Conservation (phyloP, 257 asterid genomes). For the Perilla frutescens region DNA sequence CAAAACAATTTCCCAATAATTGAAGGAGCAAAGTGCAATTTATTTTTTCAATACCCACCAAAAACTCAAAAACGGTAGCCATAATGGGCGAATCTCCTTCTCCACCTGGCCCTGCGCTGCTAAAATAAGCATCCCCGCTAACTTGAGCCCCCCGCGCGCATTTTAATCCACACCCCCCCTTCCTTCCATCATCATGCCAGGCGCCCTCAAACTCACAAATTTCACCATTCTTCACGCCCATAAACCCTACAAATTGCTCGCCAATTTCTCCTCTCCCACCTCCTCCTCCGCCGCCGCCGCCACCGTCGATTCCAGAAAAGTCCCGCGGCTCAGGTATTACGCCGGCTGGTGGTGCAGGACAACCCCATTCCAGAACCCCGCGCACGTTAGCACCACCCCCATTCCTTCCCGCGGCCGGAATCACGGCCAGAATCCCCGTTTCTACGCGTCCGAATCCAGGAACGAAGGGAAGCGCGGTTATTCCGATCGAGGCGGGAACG, state of each 20-base stretch:
- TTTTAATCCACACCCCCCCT: constrained; percentile 40
- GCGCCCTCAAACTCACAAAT: constrained; percentile 61
- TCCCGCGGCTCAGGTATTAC: constrained; percentile 31
- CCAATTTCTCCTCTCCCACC: constrained; percentile 42
- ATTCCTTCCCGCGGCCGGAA: constrained; percentile 27
- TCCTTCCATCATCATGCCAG: constrained; percentile 58
- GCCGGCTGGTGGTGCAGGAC: constrained; percentile 60
- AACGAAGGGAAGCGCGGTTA: constrained; percentile 22
- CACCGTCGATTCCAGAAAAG: constrained; percentile 33
- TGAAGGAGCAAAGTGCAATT: constrained; percentile 20
- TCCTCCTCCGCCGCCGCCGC: constrained; percentile 33
- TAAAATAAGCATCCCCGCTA: constrained; percentile 57
- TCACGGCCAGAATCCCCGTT: constrained; percentile 35
- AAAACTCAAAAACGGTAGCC: background rate
- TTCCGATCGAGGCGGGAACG: constrained; percentile 34
- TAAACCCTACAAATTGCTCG: constrained; percentile 55
- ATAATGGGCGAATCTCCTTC: constrained; percentile 34
- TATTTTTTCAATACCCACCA: background rate
- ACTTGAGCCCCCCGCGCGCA: constrained; percentile 55
- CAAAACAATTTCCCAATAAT: background rate
- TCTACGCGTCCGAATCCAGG: constrained; percentile 39
- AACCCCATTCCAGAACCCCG: constrained; percentile 43
- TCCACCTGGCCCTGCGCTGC: constrained; percentile 47
- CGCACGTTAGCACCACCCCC: constrained; percentile 38
- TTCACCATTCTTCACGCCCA: constrained; percentile 49